Evolutionary conservation across 2,329 filamentous ascomycete genomes (phyloP).

Genomic region (Colletotrichum endophyticum): DNA sequence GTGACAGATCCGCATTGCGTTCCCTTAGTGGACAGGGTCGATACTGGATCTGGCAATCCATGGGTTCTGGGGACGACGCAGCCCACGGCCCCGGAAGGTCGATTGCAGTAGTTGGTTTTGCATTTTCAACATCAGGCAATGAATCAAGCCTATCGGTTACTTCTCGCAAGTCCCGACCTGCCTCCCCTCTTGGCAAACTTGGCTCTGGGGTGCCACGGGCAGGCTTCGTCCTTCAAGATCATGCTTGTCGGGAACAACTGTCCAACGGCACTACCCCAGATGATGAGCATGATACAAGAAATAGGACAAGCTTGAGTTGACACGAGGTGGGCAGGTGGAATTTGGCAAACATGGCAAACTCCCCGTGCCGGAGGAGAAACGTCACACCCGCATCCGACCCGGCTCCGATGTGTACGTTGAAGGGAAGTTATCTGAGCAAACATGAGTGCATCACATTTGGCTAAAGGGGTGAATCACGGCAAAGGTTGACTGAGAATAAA

Average conservation of each 20-base stretch:
- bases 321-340: not conserved
- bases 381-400: constrained; percentile 9
- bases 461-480: not conserved
- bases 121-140: not conserved
- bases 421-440: not conserved
- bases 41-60: not conserved
- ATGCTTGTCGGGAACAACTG: not conserved
- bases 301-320: not conserved
- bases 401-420: not conserved
- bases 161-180: not conserved
- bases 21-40: not conserved
- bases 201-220: not conserved
- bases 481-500: not conserved
- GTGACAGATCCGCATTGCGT: not conserved
- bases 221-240: not conserved
- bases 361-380: not conserved
- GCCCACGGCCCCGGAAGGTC: not conserved
- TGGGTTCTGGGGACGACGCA: not conserved
- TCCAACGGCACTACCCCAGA: not conserved
- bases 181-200: not conserved
- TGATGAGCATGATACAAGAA: not conserved
- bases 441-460: not conserved
- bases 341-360: constrained; percentile 1
- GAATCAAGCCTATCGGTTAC: not conserved
- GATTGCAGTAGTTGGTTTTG: not conserved